These are phyloP conservation scores for Croton setiger DNA, from an alignment of 441 rosid species.

Conservation along the genomic window DNA sequence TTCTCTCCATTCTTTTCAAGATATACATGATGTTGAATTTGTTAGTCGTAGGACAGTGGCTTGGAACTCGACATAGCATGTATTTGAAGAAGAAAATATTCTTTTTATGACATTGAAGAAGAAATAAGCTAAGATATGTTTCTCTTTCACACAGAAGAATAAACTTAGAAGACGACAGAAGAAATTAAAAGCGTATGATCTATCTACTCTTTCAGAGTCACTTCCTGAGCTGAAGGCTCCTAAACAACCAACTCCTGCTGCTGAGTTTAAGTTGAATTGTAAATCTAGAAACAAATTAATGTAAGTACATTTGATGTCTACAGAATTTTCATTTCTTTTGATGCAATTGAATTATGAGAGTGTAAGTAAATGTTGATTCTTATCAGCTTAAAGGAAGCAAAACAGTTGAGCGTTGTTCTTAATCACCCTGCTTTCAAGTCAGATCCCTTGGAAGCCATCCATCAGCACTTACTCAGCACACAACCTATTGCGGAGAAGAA, in stretches of 20 bases:
- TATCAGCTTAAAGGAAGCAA: slow-evolving; percentile 63
- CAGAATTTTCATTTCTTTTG: neutral
- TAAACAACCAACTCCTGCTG: slow-evolving; percentile 31
- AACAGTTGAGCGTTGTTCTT: slow-evolving; percentile 54
- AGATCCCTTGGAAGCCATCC: slow-evolving; percentile 70
- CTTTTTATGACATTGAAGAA: neutral
- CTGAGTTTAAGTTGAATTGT: slow-evolving; percentile 59
- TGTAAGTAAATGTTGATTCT: slow-evolving; percentile 7
- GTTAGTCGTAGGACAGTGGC: too few relatives aligned
- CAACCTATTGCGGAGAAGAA: slow-evolving; percentile 56
- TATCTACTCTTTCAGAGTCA: slow-evolving; percentile 61
- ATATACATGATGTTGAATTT: neutral
- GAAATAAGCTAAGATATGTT: slow-evolving; percentile 10
- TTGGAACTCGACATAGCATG: too few relatives aligned
- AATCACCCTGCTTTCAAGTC: slow-evolving; percentile 62
- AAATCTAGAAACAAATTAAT: slow-evolving; percentile 61
- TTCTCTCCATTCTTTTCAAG: neutral
- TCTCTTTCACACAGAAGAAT: slow-evolving; percentile 42
- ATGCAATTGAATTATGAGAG: neutral
- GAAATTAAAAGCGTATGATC: slow-evolving; percentile 67
- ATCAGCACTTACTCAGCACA: slow-evolving; percentile 63
- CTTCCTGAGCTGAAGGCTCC: slow-evolving; percentile 61
- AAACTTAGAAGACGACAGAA: slow-evolving; percentile 54
- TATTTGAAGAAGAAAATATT: too few relatives aligned
- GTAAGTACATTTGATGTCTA: slow-evolving; percentile 32